Evolutionary conservation across 2,329 filamentous ascomycete species (phyloP).

Genomic region (Coniosporium tulheliwenetii): DNA sequence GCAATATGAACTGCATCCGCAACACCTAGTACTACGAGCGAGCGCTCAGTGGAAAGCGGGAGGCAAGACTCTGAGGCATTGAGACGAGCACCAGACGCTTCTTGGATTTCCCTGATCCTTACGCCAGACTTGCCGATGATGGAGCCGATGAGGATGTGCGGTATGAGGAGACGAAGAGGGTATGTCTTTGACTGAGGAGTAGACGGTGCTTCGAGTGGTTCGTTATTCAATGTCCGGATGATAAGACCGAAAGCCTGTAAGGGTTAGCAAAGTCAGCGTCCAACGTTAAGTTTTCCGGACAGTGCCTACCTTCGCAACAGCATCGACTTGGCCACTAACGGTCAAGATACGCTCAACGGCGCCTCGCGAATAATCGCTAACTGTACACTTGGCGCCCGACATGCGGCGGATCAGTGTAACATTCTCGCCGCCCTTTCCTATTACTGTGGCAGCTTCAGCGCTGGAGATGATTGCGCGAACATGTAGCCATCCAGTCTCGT

Average conservation of each 20-base stretch:
- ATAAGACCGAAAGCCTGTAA: conserved; percentile 85
- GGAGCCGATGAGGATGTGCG: conserved; percentile 92
- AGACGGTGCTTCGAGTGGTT: conserved; percentile 74
- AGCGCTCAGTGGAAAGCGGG: conserved; percentile 88
- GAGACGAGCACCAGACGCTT: conserved; percentile 86
- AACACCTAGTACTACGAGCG: conserved; percentile 94
- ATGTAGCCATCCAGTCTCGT: conserved; percentile 94
- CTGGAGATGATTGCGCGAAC: conserved; percentile 95
- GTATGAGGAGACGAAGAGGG: conserved; percentile 84
- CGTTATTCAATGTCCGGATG: conserved; percentile 95
- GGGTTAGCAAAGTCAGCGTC: conserved; percentile 11
- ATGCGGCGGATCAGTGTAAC: conserved; percentile 91
- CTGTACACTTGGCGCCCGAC: conserved; percentile 95
- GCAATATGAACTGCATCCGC: conserved; percentile 98
- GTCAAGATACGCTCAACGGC: conserved; percentile 96
- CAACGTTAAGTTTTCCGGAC: too few species aligned
- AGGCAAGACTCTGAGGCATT: conserved; percentile 94
- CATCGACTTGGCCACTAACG: conserved; percentile 90
- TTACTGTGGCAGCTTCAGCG: conserved; percentile 91
- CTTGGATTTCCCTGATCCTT: conserved; percentile 94
- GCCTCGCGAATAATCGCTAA: conserved; percentile 94
- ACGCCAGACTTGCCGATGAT: conserved; percentile 97
- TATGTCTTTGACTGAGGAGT: conserved; percentile 95
- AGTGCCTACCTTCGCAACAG: conserved; percentile 71
- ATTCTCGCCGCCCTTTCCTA: conserved; percentile 97